Percentiles rank a stretch among this genome's conserved stretches.
phyloP scores from a whole-genome alignment of 2,329 filamentous ascomycete species.

The Cercospora sp. region DNA sequence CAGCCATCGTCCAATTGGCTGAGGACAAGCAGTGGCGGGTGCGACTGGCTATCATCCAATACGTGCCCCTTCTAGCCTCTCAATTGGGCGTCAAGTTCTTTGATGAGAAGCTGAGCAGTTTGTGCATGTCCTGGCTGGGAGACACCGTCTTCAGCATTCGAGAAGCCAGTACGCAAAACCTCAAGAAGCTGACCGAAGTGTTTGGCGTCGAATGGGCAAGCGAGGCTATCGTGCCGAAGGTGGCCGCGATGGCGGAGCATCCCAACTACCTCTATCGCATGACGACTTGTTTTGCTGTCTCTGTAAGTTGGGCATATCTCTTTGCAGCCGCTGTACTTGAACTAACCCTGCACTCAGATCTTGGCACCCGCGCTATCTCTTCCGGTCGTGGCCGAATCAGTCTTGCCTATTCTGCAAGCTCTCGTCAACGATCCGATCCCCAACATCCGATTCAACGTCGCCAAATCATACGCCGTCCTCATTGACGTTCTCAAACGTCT shows the following conservation, averaged over 20 bases:
- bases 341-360: conserved; percentile 60
- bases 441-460: conserved; percentile 99
- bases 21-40: conserved; percentile 99
- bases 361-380: conserved; percentile 89
- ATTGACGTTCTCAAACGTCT: conserved; percentile 90
- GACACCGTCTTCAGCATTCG: conserved; percentile 98
- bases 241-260: conserved; percentile 97
- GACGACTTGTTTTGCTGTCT: conserved; percentile 99
- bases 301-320: conserved; percentile 62
- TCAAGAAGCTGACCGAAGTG: conserved; percentile 97
- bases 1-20: conserved; percentile 93
- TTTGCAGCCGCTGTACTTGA: not conserved
- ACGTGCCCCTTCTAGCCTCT: conserved; percentile 92
- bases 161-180: conserved; percentile 93
- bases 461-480: conserved; percentile 90
- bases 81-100: conserved; percentile 98
- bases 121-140: conserved; percentile 98
- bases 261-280: conserved; percentile 99
- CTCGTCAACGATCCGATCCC: conserved; percentile 93
- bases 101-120: conserved; percentile 89
- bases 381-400: conserved; percentile 87
- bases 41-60: conserved; percentile 96
- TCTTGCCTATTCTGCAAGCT: conserved; percentile 93
- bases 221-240: conserved; percentile 96
- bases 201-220: conserved; percentile 98